Percentiles rank a stretch among this genome's conserved stretches.
Conservation (phyloP, 2,329 filamentous ascomycete species). For the Stagonosporopsis tanaceti region DNA sequence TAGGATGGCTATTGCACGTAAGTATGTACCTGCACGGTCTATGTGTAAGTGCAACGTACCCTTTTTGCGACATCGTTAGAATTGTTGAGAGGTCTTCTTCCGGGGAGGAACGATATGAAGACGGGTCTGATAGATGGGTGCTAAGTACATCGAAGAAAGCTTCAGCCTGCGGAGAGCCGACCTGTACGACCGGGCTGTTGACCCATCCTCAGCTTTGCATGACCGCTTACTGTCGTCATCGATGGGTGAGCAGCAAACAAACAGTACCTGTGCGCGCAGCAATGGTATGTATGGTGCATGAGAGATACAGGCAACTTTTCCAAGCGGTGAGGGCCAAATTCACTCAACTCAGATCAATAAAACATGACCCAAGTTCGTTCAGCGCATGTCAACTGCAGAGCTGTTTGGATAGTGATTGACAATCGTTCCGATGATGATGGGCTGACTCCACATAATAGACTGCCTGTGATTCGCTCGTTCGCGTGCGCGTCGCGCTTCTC, state of each 20-base stretch:
- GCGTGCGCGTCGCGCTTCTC: slow-evolving; percentile 4
- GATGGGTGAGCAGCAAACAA: slow-evolving; percentile 11
- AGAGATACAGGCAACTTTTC: neutral
- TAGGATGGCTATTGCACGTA: slow-evolving; percentile 48
- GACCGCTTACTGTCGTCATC: slow-evolving; percentile 22
- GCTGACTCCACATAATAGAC: neutral
- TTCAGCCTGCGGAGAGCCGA: slow-evolving; percentile 19
- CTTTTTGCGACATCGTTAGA: slow-evolving; percentile 13
- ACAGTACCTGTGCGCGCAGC: neutral
- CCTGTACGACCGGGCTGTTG: slow-evolving; percentile 2
- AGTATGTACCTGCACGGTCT: neutral
- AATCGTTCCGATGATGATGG: slow-evolving; percentile 4
- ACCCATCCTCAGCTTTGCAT: slow-evolving; percentile 7
- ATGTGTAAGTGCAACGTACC: neutral
- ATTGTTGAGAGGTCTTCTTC: neutral
- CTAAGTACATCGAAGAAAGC: neutral
- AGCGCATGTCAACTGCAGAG: neutral
- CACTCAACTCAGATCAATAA: neutral
- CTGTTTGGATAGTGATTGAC: neutral
- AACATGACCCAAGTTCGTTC: neutral
- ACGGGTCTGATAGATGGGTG: neutral
- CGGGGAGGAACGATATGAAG: neutral
- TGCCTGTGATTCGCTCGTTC: slow-evolving; percentile 10
- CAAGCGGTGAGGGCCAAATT: neutral
- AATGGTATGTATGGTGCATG: neutral